Conservation (phyloP, 139 green algal genomes). For the Gonium pectorale region DNA sequence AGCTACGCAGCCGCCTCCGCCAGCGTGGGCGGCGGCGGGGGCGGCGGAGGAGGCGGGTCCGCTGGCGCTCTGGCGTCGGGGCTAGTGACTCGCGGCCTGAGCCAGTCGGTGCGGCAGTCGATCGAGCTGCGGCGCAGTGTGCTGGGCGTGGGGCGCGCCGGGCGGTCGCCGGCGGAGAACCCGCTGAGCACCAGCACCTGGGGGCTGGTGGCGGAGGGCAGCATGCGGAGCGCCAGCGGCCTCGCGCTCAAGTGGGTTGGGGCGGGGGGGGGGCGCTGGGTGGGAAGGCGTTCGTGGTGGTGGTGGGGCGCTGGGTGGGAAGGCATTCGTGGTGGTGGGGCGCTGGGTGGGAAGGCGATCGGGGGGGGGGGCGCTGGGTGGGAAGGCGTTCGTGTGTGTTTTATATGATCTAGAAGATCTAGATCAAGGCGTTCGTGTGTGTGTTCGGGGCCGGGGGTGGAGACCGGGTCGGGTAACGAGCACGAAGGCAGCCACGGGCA, state of each 20-base stretch:
- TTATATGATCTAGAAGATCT: neutral
- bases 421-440: neutral
- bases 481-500: no score
- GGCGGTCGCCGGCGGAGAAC: neutral
- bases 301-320: neutral
- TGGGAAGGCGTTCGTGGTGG: neutral
- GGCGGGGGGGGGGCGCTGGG: neutral
- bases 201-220: neutral
- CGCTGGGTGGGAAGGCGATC: no score
- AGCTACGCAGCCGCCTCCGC: no score
- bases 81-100: neutral
- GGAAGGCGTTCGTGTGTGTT: neutral
- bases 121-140: slow-evolving; percentile 18
- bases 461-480: no score
- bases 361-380: no score
- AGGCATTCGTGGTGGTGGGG: neutral
- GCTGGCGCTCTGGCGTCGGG: no score
- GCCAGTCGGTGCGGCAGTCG: neutral
- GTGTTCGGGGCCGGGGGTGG: no score
- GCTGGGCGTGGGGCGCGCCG: neutral
- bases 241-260: slow-evolving; percentile 6
- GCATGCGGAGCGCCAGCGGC: neutral
- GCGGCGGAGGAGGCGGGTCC: no score
- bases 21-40: no score
- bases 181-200: slow-evolving; percentile 16